Base-by-base conservation (phyloP, 768 basidiomycete genomes). In the Lentinula guzmanii region DNA sequence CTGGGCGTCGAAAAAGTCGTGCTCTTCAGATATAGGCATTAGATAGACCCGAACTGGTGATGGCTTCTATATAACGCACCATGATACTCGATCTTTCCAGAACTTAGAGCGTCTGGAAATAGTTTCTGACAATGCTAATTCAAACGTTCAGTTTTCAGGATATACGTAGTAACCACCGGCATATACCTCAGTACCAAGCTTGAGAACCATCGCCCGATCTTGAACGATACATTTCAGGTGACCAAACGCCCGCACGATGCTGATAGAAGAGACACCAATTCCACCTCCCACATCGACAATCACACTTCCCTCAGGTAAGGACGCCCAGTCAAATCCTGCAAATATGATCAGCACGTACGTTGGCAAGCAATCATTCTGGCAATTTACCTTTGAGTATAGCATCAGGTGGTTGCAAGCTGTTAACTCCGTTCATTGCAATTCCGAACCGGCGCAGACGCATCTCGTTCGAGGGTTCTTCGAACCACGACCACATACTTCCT, bases 1-100 rank as follows among this genome's bases (percentile, higher is more conserved):
- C 52, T 74, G 72, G 0, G 66, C 64, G 1, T 58, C 54, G 60
- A 74, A 72, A 64, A 72, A 73, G 58, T 70, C 62, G 45, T 59
- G 58, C 46, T 50, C 58, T 59, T 28, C 16, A 7, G 11, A 50
- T 2, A 50, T 4, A 33, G 4, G 13, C 37, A 39, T 39, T 39
- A 39, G 21, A 34, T 67, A 67, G 2, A 42, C 52, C 59, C 11
- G 1, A 15, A 45, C 51, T 33, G 11, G 6, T 13, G 11, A 24
- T 59, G 16, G 13, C 9, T 34, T n/a, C 16, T 28, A 9, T 18
- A 8, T 8, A 48, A 48, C 46, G 18, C 48, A 59, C 55, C 62
- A 4, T 62, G 55, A 28, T 51, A 42, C 34, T 52, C 37, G 28
- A 60, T 51, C 16, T 52, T 43, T 6, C 62, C 58, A 37, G 58